These are phyloP conservation scores for Colletotrichum lindemuthianum DNA, from an alignment of 2,329 filamentous ascomycete genomes.

Conservation along the genomic window DNA sequence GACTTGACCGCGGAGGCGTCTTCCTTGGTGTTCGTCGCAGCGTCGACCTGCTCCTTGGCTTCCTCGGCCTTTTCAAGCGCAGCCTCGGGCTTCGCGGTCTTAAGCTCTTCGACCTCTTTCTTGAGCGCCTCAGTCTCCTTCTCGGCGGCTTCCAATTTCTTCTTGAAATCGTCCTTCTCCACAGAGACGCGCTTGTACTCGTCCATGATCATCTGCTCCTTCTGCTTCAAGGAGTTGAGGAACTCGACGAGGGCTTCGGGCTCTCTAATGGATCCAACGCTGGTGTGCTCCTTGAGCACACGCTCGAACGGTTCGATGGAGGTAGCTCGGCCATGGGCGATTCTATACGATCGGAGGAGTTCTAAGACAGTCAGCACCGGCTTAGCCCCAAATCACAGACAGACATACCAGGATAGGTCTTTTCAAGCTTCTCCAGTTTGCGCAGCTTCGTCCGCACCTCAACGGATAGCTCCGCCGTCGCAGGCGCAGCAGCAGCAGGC, in stretches of 20 bases:
- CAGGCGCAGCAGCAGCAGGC: conserved; percentile 32
- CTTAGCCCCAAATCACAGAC: not conserved
- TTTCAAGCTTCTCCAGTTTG: conserved; percentile 90
- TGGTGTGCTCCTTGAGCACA: conserved; percentile 89
- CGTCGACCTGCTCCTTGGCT: conserved; percentile 15
- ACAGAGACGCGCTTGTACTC: conserved; percentile 88
- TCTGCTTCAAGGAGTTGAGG: conserved; percentile 84
- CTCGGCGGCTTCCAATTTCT: conserved; percentile 75
- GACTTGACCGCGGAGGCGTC: conserved; percentile 51
- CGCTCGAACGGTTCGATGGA: conserved; percentile 95
- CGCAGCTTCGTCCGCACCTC: conserved; percentile 81
- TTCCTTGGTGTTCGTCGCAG: conserved; percentile 40
- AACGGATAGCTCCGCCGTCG: conserved; percentile 69
- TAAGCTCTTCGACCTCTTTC: conserved; percentile 65
- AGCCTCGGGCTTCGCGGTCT: conserved; percentile 45
- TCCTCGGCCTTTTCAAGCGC: conserved; percentile 43
- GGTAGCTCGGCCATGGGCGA: conserved; percentile 86
- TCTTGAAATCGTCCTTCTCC: conserved; percentile 83
- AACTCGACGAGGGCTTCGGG: conserved; percentile 89
- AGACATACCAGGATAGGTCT: conserved; percentile 80
- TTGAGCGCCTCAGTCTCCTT: conserved; percentile 69
- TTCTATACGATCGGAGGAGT: conserved; percentile 88
- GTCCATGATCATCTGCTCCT: conserved; percentile 92
- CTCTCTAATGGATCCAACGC: conserved; percentile 87
- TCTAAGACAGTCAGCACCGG: conserved; percentile 60